phyloP scores from a whole-genome alignment of 805 yeast species.

The Suhomyces vadensis region DNA sequence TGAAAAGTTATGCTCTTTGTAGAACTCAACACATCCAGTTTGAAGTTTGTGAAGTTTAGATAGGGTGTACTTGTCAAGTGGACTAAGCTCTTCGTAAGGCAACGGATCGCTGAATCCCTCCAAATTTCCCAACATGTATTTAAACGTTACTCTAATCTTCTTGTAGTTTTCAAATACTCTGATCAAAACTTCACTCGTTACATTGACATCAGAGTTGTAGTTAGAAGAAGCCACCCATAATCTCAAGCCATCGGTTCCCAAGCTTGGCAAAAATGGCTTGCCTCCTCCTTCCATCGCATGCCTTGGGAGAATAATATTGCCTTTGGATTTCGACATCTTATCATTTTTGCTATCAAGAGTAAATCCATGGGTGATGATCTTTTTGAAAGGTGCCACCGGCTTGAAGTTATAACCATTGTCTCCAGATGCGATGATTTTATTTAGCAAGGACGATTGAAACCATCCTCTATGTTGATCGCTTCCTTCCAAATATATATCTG shows the following conservation, averaged over 20 bases:
- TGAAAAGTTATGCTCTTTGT: slow-evolving; percentile 62
- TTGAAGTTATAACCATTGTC: slow-evolving; percentile 40
- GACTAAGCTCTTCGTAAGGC: slow-evolving; percentile 33
- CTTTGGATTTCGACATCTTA: slow-evolving; percentile 93
- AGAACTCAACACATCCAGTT: slow-evolving; percentile 42
- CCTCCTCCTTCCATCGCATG: slow-evolving; percentile 64
- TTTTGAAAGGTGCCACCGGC: slow-evolving; percentile 59
- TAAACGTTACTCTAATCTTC: slow-evolving; percentile 79
- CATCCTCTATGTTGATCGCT: slow-evolving; percentile 99
- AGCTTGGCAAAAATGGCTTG: slow-evolving; percentile 48
- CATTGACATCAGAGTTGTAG: slow-evolving; percentile 75
- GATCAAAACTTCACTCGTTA: slow-evolving; percentile 68
- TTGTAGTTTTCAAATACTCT: slow-evolving; percentile 80
- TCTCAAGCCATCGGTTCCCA: slow-evolving; percentile 91
- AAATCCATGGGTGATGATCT: slow-evolving; percentile 90
- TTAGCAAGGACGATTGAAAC: slow-evolving; percentile 92
- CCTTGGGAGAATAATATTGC: slow-evolving; percentile 73
- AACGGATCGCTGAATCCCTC: slow-evolving; percentile 41
- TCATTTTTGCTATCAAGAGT: slow-evolving; percentile 80
- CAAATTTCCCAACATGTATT: slow-evolving; percentile 79
- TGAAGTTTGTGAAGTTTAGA: slow-evolving; percentile 53
- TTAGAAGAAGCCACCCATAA: slow-evolving; percentile 89
- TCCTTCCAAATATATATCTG: slow-evolving; percentile 92
- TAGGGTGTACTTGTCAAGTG: slow-evolving; percentile 64
- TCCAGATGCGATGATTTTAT: slow-evolving; percentile 58